Base-by-base conservation (phyloP, 345 rosid genomes). In the Heritiera littoralis region DNA sequence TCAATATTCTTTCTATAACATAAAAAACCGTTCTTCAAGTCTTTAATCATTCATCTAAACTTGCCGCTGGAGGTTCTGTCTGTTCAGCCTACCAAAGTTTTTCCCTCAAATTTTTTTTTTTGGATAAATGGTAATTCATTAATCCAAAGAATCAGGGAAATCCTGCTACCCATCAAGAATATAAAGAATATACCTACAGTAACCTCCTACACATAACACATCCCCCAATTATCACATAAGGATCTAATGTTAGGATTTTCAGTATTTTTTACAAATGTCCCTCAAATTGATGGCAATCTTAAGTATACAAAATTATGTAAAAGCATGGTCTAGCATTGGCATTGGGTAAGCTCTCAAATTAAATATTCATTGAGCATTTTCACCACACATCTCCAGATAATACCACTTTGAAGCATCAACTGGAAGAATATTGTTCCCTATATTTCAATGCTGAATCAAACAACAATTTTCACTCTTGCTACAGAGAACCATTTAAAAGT, bases 1-100 rank as follows among this genome's bases (percentile, higher is more conserved):
- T 75, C 68, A 75, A 59, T 46, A 75, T 75, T 28, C 18, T 75
- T 32, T 35, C 30, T 9, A 43, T 43, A 59, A 75, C 14, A 75
- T 75, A 17, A 75, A 52, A 69, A 52, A 30, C 63, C 2, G 5
- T 52, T 38, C 32, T 54, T 72, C 63, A 72, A 5, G 18, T 54
- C 17, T 54, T 9, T 48, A 28, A 48, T 48, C 56, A 70, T 48
- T 70, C 18, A 70, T 48, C 56, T 23, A 70, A 70, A 28, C 43
- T 70, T 7, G 20, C 43, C 58, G 14, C n/a, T 30, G 28, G 12
- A 63, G 67, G 23, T 20, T 7, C 58, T 49, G 43, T 70, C 43
- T n/a, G 43, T 70, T 70, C 12, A 49, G 23, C 20, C 59, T 56
- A 14, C 73, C 72, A 28, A 46, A 40, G 17, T 69, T 69, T 70